A percentile compares a stretch with the other conserved stretches of the same genome.
Evolutionary conservation across 169 alveolate genomes (phyloP).

Genomic region (Cryptosporidium ryanae): DNA sequence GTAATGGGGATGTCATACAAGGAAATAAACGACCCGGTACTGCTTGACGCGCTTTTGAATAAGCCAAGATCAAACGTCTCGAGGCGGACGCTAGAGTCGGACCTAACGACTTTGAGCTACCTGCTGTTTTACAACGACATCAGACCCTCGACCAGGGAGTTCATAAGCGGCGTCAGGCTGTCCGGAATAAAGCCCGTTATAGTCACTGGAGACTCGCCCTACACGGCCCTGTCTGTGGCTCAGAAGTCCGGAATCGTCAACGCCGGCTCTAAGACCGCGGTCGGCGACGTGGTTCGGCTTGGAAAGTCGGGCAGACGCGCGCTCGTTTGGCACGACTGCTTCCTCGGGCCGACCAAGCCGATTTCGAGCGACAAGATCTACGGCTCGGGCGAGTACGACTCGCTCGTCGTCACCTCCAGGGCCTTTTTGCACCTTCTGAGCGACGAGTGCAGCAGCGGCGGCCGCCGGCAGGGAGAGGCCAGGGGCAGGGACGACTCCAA

Average conservation of each 20-base stretch:
- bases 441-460: no score
- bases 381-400: conserved; percentile 36
- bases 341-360: neutral
- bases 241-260: conserved; percentile 44
- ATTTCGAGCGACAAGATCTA: conserved; percentile 22
- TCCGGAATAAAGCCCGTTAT: conserved; percentile 64
- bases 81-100: conserved; percentile 34
- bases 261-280: conserved; percentile 5
- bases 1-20: conserved; percentile 54
- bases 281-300: conserved; percentile 6
- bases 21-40: conserved; percentile 49
- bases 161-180: conserved; percentile 3
- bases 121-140: conserved; percentile 27
- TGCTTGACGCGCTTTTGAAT: conserved; percentile 34
- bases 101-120: conserved; percentile 2
- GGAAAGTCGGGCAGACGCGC: neutral
- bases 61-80: conserved; percentile 68
- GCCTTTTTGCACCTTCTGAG: conserved; percentile 12
- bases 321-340: conserved; percentile 24
- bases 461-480: no score
- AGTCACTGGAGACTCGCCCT: conserved; percentile 66
- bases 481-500: no score
- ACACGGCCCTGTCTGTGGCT: conserved; percentile 57
- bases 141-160: conserved; percentile 16
- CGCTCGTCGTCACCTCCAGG: conserved; percentile 46